These are phyloP conservation scores for Coniosporium apollinis DNA, from an alignment of 495 filamentous ascomycete genomes.

Conservation along the genomic window DNA sequence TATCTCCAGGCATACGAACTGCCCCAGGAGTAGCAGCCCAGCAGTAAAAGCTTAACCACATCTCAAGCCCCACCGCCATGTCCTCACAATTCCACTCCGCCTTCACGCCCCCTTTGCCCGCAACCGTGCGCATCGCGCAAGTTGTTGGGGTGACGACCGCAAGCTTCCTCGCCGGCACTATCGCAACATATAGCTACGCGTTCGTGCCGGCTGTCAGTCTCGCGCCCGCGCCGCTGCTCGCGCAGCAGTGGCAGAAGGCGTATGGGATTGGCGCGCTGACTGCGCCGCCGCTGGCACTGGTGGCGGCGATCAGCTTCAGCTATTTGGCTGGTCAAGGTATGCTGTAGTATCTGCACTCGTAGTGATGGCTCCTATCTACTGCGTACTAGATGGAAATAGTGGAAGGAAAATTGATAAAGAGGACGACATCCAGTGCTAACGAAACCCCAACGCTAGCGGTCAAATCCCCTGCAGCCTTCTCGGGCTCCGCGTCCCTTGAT, in stretches of 20 bases:
- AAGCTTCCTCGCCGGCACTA: conserved; percentile 2
- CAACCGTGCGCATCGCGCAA: not conserved
- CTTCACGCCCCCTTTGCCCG: not conserved
- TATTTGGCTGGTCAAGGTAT: conserved; percentile 1
- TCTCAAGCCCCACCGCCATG: no score
- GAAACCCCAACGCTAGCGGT: not conserved
- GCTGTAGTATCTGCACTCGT: no score
- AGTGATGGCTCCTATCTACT: no score
- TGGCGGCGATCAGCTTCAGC: conserved; percentile 1
- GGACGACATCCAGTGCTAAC: not conserved
- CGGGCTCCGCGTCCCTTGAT: not conserved
- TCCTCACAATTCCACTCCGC: no score
- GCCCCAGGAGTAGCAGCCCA: no score
- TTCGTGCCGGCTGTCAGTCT: not conserved
- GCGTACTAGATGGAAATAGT: no score
- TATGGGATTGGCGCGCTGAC: conserved; percentile 1
- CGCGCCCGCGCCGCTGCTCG: conserved; percentile 1
- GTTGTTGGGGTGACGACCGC: conserved; percentile 2
- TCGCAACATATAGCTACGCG: not conserved
- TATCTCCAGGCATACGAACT: no score
- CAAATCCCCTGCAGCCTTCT: not conserved
- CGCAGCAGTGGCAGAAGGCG: conserved; percentile 4
- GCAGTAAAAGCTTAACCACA: no score
- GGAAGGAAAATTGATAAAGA: no score
- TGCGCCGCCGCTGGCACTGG: conserved; percentile 3